Conservation (phyloP, 176 grass and related monocot genomes). For the Bonia amplexicaulis region DNA sequence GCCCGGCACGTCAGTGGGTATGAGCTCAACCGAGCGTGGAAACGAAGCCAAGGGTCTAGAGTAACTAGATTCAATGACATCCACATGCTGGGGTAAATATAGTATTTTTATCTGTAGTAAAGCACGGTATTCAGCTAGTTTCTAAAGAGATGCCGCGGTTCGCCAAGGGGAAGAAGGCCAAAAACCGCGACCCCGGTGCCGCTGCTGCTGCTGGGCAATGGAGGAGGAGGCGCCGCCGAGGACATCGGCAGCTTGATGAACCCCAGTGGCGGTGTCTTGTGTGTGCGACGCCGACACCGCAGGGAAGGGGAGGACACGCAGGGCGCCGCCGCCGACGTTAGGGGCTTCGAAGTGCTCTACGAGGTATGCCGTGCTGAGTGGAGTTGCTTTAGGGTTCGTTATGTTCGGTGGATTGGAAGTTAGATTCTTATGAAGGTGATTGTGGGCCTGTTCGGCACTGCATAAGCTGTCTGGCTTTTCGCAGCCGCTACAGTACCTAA, state of each 20-base stretch:
- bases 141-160: slow-evolving; percentile 35
- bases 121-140: too few species aligned
- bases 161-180: slow-evolving; percentile 87
- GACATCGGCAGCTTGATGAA: slow-evolving; percentile 56
- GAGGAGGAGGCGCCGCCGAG: slow-evolving; percentile 15
- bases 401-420: background rate
- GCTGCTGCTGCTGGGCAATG: background rate
- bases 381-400: background rate
- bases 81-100: too few species aligned
- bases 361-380: slow-evolving; percentile 28
- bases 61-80: too few species aligned
- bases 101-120: too few species aligned
- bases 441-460: too few species aligned
- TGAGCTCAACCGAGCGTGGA: too few species aligned
- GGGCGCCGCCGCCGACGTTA: slow-evolving; percentile 31
- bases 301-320: slow-evolving; percentile 44
- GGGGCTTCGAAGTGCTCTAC: slow-evolving; percentile 67
- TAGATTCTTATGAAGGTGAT: background rate
- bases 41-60: too few species aligned
- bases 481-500: too few species aligned
- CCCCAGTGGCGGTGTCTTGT: slow-evolving; percentile 54
- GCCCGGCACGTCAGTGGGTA: too few species aligned
- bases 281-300: slow-evolving; percentile 59
- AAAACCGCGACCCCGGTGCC: slow-evolving; percentile 26
- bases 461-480: too few species aligned